These are phyloP conservation scores for Aspergillus asperescens DNA, from an alignment of 495 filamentous ascomycete genomes.

Conservation along the genomic window DNA sequence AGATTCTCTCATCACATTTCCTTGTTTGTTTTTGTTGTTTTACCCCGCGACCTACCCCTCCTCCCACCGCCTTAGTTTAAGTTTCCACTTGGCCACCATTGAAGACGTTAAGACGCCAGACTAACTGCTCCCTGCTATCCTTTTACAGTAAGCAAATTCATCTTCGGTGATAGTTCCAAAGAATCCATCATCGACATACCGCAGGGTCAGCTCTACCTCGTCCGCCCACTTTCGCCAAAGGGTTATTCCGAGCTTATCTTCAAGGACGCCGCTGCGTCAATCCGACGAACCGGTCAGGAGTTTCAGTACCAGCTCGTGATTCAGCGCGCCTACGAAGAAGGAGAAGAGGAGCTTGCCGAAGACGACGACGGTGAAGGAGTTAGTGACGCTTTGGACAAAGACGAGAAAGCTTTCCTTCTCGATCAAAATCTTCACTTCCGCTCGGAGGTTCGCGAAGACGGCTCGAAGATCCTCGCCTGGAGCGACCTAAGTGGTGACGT, in stretches of 20 bases:
- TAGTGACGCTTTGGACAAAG: slow-evolving; percentile 64
- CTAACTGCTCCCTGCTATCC: not conserved
- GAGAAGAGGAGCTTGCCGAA: slow-evolving; percentile 85
- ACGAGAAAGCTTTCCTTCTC: slow-evolving; percentile 95
- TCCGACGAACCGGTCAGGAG: slow-evolving; percentile 86
- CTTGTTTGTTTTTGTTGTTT: not conserved
- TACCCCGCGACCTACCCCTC: slow-evolving; percentile 36
- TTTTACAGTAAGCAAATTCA: slow-evolving; percentile 82
- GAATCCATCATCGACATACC: slow-evolving; percentile 91
- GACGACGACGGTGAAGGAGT: slow-evolving; percentile 78
- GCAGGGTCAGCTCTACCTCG: slow-evolving; percentile 93
- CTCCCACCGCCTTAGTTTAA: slow-evolving; percentile 7
- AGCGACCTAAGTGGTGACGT: slow-evolving; percentile 88
- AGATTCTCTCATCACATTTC: not conserved
- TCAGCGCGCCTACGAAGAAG: slow-evolving; percentile 94
- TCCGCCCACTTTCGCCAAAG: slow-evolving; percentile 90
- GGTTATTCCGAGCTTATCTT: slow-evolving; percentile 98
- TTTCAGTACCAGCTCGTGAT: slow-evolving; percentile 97
- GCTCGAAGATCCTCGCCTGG: slow-evolving; percentile 85
- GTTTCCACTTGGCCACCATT: slow-evolving; percentile 1
- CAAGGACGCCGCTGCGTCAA: slow-evolving; percentile 89
- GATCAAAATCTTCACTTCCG: slow-evolving; percentile 89
- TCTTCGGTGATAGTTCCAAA: slow-evolving; percentile 89
- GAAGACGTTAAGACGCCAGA: too few relatives aligned
- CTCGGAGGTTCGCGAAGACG: slow-evolving; percentile 68